Evolutionary conservation across 345 rosid genomes (phyloP), one percentile per base, ranked within the genome.

Genomic region (Sisymbrium altissimum): DNA sequence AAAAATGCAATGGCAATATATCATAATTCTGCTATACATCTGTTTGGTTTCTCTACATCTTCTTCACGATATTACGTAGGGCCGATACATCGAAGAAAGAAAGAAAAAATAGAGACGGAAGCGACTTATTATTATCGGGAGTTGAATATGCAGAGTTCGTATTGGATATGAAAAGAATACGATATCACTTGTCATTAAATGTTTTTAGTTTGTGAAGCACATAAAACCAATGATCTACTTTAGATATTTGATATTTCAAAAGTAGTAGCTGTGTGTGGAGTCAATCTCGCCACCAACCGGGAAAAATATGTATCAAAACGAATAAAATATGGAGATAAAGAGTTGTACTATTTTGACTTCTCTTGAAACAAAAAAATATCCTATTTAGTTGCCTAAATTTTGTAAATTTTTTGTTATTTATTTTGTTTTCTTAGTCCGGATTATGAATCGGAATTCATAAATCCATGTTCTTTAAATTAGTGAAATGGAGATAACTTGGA

Each of bases 261-360:
- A 39, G 36, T 17, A 29, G 36, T 32, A 75, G 62, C 54, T 60
- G 55, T 23, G 32, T 4, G 7, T 60, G 57, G 79, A 60, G 74
- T 44, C 59, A 44, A 53, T 69, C 70, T 62, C 70, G 52, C 70
- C 58, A 69, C 75, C 70, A 61, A 69, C 45, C 27, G 12, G 46
- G 48, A 9, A 61, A 35, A 21, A n/a, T 11, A 14, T 36, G 44
- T 59, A 36, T 32, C n/a, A 35, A 35, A 33, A 7, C 18, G 46
- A 30, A 54, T 18, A 12, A 50, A 11, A 11, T 30, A 7, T 4
- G 32, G 41, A 23, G 32, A 60, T 19, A 19, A 59, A 5, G 18
- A 32, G 68, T 61, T 68, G 64, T 75, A 43, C 33, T 15, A 30
- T 27, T 76, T 76, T 76, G 79, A 76, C 79, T 76, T 76, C 10